phyloP scores from a whole-genome alignment of 139 green algal species.

The Zygnema cylindricum region DNA sequence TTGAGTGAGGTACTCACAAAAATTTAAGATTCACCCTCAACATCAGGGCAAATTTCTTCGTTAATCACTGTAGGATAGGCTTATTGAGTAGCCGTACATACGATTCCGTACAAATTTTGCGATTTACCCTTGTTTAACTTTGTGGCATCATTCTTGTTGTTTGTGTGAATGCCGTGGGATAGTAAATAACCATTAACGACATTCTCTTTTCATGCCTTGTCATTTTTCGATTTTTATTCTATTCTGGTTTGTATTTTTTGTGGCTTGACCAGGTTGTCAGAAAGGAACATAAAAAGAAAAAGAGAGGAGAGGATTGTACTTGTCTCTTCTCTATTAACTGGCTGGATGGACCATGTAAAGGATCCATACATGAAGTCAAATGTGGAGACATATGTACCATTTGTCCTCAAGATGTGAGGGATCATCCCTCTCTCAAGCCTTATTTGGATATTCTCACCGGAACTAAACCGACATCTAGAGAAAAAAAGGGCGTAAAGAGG shows the following conservation, averaged over 20 bases:
- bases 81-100: no score
- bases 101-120: no score
- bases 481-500: background rate
- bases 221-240: no score
- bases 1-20: no score
- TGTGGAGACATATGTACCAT: background rate
- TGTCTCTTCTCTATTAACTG: background rate
- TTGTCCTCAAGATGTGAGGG: background rate
- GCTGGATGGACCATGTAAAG: background rate
- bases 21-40: no score
- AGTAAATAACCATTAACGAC: background rate
- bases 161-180: no score
- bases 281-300: background rate
- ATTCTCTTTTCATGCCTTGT: background rate
- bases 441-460: background rate
- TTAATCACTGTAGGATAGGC: no score
- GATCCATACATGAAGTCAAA: background rate
- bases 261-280: background rate
- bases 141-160: no score
- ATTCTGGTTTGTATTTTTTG: no score
- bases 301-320: background rate
- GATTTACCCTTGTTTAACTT: no score
- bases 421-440: background rate
- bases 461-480: background rate
- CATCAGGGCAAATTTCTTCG: no score